Conservation (phyloP, 2,329 filamentous ascomycete species). For the Ambrosiella beaveri region DNA sequence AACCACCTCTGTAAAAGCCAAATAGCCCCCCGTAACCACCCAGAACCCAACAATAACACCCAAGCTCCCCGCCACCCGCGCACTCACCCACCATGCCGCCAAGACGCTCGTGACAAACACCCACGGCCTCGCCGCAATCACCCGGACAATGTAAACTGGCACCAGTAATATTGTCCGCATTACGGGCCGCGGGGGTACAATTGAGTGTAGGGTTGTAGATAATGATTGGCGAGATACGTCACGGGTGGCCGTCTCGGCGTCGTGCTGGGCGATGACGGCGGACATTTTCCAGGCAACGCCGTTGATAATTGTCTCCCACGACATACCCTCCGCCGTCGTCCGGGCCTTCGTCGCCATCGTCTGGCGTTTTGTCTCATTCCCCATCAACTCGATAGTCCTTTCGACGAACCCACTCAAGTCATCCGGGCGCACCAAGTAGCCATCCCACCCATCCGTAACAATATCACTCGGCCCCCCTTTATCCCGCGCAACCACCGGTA, state of each 20-base stretch:
- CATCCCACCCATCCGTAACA: slow-evolving; percentile 39
- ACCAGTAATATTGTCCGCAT: too few relatives aligned
- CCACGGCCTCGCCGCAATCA: not conserved
- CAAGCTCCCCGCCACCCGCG: slow-evolving; percentile 27
- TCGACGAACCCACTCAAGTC: slow-evolving; percentile 42
- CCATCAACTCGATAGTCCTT: slow-evolving; percentile 32
- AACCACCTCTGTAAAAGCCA: slow-evolving; percentile 29
- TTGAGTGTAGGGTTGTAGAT: too few relatives aligned
- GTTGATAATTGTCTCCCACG: slow-evolving; percentile 57
- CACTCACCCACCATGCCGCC: slow-evolving; percentile 19
- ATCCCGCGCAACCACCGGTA: slow-evolving; percentile 51
- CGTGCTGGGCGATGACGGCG: slow-evolving; percentile 31
- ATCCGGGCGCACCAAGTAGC: slow-evolving; percentile 42
- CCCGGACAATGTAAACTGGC: not conserved
- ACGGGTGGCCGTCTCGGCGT: not conserved
- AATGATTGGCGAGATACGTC: not conserved
- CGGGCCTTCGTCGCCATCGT: slow-evolving; percentile 32
- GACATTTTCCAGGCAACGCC: slow-evolving; percentile 48
- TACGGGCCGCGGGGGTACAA: too few relatives aligned
- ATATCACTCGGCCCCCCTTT: slow-evolving; percentile 55
- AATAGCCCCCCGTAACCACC: slow-evolving; percentile 31
- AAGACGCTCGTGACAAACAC: not conserved
- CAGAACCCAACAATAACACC: slow-evolving; percentile 31
- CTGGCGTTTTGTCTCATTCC: slow-evolving; percentile 26
- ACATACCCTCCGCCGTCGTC: slow-evolving; percentile 41